Percentiles rank a stretch among this genome's conserved stretches.
phyloP scores from a whole-genome alignment of 2,329 filamentous ascomycete genomes.

The Aulographum hederae region DNA sequence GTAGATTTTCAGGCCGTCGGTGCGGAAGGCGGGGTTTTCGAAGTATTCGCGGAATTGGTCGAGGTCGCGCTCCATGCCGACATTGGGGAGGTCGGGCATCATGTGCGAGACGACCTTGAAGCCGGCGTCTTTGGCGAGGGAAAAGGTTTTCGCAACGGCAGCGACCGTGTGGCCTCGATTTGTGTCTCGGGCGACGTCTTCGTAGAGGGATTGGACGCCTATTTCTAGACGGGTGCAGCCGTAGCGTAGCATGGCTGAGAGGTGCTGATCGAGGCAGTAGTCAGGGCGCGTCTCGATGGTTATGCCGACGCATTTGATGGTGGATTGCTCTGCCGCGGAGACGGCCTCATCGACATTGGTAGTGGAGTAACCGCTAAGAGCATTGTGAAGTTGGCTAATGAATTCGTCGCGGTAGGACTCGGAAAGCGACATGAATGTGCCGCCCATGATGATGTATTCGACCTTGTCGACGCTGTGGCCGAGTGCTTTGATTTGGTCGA shows the following conservation, averaged over 20 bases:
- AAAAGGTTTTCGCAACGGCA: slow-evolving; percentile 90
- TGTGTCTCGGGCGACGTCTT: slow-evolving; percentile 94
- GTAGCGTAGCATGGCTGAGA: slow-evolving; percentile 93
- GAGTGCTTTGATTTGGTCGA: slow-evolving; percentile 89
- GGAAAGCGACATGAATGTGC: slow-evolving; percentile 94
- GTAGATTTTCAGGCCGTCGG: slow-evolving; percentile 95
- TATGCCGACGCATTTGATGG: slow-evolving; percentile 93
- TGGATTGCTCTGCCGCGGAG: slow-evolving; percentile 85
- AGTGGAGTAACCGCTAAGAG: slow-evolving; percentile 87
- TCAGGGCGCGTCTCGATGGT: slow-evolving; percentile 96
- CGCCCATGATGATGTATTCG: slow-evolving; percentile 99
- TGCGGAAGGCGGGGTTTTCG: slow-evolving; percentile 86
- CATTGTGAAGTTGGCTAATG: slow-evolving; percentile 91
- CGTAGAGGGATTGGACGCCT: slow-evolving; percentile 90
- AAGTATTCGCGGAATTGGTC: slow-evolving; percentile 98
- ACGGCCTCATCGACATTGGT: slow-evolving; percentile 92
- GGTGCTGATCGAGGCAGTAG: slow-evolving; percentile 89
- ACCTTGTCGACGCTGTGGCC: slow-evolving; percentile 98
- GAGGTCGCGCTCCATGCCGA: slow-evolving; percentile 93
- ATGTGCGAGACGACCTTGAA: slow-evolving; percentile 99
- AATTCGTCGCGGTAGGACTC: slow-evolving; percentile 83
- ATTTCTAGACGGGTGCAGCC: slow-evolving; percentile 90
- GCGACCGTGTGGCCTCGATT: slow-evolving; percentile 94
- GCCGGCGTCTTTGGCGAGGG: slow-evolving; percentile 88
- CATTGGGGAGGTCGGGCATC: slow-evolving; percentile 98